Base-by-base conservation (phyloP, 495 filamentous ascomycete genomes). In the Penicillium chermesinum region DNA sequence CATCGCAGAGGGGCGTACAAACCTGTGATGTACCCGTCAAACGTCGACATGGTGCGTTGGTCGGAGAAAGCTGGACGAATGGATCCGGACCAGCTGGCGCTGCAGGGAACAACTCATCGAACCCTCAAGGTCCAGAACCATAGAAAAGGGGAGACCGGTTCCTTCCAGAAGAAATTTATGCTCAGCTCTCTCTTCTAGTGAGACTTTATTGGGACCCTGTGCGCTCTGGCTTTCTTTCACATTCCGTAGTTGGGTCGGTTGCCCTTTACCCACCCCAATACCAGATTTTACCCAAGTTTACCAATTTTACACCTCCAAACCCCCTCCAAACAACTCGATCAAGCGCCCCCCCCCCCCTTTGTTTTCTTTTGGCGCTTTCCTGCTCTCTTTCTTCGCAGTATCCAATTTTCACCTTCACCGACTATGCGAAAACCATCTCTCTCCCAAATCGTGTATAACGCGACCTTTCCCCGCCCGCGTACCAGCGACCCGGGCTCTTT, bases 11-110 rank as follows among this genome's bases (percentile, higher is more conserved):
- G 7, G 17, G 48, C 38, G 30, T 44, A 38, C n/a, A 41, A 21
- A 80, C 80, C 81, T 52, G 68, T 59, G 18, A 91, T 67, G 32
- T 87, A 61, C 18, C 88, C 88, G 51, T 86, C 78, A 69, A 93
- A 93, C 19, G 88, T 91, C 36, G 88, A 93, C 87, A 90, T 88
- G 43, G 38, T 32, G 16, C 14, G 14, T 22, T 9, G 32, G 41
- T 32, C 15, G 30, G 17, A 19, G 20, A n/a, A 32, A 38, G 32
- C 2, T 16, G 19, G 20, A 2, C 20, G 33, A 25, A 50, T 30
- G 25, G 25, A 30, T 19, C 19, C 14, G 18, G 43, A 42, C 46
- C 50, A 52, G 50, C 50, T 53, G 51, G 51, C 51, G 34, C 15
- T 53, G 51, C 51, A 48, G 46, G 16, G 20, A 32, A 21, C 41